Percentiles rank a stretch among this genome's conserved stretches.
Conservation (phyloP, 176 grass and related monocot species). For the Zea luxurians region DNA sequence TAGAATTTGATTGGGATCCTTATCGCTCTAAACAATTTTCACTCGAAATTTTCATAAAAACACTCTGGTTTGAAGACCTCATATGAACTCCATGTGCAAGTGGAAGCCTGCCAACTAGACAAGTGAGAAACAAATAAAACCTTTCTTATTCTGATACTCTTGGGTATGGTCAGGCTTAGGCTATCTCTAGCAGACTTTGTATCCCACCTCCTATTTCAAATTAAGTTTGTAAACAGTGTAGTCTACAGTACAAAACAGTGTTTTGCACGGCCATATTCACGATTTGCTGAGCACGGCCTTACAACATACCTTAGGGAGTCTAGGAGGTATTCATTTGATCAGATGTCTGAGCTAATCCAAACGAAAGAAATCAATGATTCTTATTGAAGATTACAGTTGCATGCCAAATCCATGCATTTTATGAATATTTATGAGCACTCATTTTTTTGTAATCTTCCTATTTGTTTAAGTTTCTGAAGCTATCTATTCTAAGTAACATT, state of each 20-base stretch:
- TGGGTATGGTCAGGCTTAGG: conserved; percentile 2
- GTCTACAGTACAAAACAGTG: too few relatives aligned
- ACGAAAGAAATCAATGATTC: conserved; percentile 13
- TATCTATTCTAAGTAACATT: conserved; percentile 7
- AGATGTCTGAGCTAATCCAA: conserved; percentile 18
- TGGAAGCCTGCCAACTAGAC: conserved; percentile 3
- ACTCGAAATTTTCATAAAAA: background rate
- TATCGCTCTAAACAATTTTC: background rate
- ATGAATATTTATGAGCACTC: background rate
- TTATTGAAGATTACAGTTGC: conserved; percentile 18
- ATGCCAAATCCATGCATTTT: conserved; percentile 17
- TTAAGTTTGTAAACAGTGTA: too few relatives aligned
- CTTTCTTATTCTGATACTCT: conserved; percentile 1
- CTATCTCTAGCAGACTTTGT: too few relatives aligned
- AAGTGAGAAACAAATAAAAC: background rate
- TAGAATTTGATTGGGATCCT: background rate
- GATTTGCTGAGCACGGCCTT: background rate
- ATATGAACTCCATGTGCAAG: conserved; percentile 1
- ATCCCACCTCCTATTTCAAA: too few relatives aligned
- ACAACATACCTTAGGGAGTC: background rate
- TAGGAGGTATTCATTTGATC: background rate
- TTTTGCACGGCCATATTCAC: too few relatives aligned
- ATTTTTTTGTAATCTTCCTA: conserved; percentile 12
- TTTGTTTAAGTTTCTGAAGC: conserved; percentile 4
- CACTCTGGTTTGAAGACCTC: background rate